phyloP scores from a whole-genome alignment of 257 asterid genomes.

The Nicotiana attenuata region DNA sequence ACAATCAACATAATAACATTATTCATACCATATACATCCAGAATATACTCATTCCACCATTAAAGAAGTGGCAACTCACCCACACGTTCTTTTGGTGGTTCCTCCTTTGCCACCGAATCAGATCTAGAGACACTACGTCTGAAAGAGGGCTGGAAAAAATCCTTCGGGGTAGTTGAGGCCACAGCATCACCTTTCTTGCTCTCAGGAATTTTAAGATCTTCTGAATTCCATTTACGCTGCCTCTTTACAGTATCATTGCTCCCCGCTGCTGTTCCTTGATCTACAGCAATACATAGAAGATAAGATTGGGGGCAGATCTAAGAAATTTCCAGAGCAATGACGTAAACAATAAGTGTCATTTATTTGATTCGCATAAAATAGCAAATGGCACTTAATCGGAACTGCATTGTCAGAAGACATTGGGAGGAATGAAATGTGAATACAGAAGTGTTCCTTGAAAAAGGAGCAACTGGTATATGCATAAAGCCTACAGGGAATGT shows the following conservation, averaged over 20 bases:
- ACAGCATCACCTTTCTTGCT: constrained; percentile 31
- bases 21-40: background rate
- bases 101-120: constrained; percentile 36
- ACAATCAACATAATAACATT: constrained; percentile 14
- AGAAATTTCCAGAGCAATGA: too few species aligned
- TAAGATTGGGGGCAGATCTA: too few species aligned
- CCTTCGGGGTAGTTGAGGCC: constrained; percentile 38
- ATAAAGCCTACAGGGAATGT: too few species aligned
- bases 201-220: background rate
- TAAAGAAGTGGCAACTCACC: constrained; percentile 38
- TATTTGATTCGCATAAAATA: too few species aligned
- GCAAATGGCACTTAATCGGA: too few species aligned
- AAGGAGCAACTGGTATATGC: too few species aligned
- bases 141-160: constrained; percentile 33
- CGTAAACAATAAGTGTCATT: too few species aligned
- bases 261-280: constrained; percentile 32
- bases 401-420: too few species aligned
- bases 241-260: constrained; percentile 55
- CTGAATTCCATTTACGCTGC: constrained; percentile 65
- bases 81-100: constrained; percentile 63
- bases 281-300: constrained; percentile 26
- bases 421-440: too few species aligned
- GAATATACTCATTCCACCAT: too few species aligned
- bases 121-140: constrained; percentile 14
- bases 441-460: too few species aligned